Percentiles rank a stretch among this genome's conserved stretches.
Evolutionary conservation across 2,329 filamentous ascomycete species (phyloP).

Genomic region (Keithomyces neogunnii): DNA sequence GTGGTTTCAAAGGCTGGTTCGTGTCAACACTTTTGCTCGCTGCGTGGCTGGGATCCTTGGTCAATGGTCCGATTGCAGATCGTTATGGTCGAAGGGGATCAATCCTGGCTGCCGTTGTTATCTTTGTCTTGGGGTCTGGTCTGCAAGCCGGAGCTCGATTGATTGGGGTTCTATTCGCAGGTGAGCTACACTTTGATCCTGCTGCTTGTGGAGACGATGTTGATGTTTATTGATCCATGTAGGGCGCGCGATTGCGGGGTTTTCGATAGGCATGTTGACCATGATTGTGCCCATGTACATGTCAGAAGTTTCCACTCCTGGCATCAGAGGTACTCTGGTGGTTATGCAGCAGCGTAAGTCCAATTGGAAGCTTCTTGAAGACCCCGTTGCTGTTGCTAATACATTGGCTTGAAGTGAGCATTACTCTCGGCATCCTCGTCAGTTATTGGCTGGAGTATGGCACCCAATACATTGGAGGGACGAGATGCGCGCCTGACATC

Average conservation of each 20-base stretch:
- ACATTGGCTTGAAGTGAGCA: conserved; percentile 15
- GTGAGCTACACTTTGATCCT: conserved; percentile 8
- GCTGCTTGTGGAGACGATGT: neutral
- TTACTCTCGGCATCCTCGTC: conserved; percentile 33
- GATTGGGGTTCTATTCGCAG: conserved; percentile 31
- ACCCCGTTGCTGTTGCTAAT: neutral
- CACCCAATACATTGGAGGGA: conserved; percentile 32
- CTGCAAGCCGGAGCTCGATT: conserved; percentile 34
- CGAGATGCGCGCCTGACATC: conserved; percentile 36
- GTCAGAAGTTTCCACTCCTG: conserved; percentile 38
- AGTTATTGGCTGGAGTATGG: conserved; percentile 34
- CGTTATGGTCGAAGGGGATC: conserved; percentile 24
- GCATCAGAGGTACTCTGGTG: conserved; percentile 38
- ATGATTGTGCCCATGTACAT: conserved; percentile 36
- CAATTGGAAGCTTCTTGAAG: neutral
- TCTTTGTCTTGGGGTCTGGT: conserved; percentile 32
- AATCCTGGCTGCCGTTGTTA: conserved; percentile 25
- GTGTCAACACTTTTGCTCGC: conserved; percentile 39
- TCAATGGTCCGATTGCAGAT: conserved; percentile 31
- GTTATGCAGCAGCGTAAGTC: conserved; percentile 28
- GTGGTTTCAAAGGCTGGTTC: conserved; percentile 43
- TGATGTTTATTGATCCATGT: neutral
- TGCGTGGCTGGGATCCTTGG: conserved; percentile 40
- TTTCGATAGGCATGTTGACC: conserved; percentile 32
- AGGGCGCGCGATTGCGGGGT: conserved; percentile 34